phyloP scores from a whole-genome alignment of 768 basidiomycete genomes.

The Calvatia gigantea region DNA sequence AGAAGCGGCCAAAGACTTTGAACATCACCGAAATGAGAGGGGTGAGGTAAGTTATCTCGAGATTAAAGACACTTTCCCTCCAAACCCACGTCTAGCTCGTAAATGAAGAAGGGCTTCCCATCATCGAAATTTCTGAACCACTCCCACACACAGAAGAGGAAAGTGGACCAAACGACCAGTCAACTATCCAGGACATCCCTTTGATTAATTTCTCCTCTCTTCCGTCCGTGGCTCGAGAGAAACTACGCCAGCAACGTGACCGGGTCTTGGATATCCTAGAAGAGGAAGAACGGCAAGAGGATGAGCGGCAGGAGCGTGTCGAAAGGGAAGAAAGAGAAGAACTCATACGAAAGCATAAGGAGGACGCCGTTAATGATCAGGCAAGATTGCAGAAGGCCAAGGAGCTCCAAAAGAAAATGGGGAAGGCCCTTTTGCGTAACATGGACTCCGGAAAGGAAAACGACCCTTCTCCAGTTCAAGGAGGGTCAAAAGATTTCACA shows the following conservation, averaged over 20 bases:
- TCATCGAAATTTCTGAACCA: slow-evolving; percentile 74
- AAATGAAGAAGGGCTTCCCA: slow-evolving; percentile 77
- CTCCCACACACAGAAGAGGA: slow-evolving; percentile 22
- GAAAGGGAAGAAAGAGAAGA: slow-evolving; percentile 42
- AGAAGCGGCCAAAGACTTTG: slow-evolving; percentile 28
- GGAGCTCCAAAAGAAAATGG: slow-evolving; percentile 77
- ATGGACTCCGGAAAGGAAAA: slow-evolving; percentile 37
- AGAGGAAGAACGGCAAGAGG: slow-evolving; percentile 57
- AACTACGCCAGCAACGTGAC: slow-evolving; percentile 55
- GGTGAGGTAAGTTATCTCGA: slow-evolving; percentile 54
- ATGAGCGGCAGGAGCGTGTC: slow-evolving; percentile 34
- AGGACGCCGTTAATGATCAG: slow-evolving; percentile 39
- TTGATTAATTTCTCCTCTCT: slow-evolving; percentile 45
- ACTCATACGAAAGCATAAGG: slow-evolving; percentile 46
- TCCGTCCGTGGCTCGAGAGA: slow-evolving; percentile 42
- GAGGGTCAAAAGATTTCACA: slow-evolving; percentile 27
- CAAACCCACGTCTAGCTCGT: slow-evolving; percentile 42
- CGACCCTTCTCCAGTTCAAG: slow-evolving; percentile 27
- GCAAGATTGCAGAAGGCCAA: slow-evolving; percentile 36
- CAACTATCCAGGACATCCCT: slow-evolving; percentile 37
- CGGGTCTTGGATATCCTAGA: slow-evolving; percentile 67
- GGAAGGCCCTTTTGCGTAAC: slow-evolving; percentile 55
- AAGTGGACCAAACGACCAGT: slow-evolving; percentile 14
- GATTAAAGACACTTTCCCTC: slow-evolving; percentile 18
- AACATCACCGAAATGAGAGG: slow-evolving; percentile 43